These are phyloP conservation scores for Lignosus rhinocerotis DNA, from an alignment of 1,284 basidiomycete species.

Conservation along the genomic window DNA sequence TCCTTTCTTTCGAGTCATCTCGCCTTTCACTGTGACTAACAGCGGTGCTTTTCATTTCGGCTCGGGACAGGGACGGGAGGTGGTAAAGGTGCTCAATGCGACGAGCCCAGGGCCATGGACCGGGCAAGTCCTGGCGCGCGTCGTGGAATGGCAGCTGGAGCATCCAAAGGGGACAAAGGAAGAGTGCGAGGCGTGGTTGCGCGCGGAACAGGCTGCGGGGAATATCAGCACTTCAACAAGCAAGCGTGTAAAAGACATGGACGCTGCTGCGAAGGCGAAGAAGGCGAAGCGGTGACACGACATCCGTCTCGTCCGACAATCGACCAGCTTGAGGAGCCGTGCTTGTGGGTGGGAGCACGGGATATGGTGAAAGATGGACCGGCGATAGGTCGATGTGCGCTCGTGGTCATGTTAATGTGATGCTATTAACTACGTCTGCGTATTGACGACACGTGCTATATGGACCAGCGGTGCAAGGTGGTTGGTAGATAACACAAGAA, in stretches of 20 bases:
- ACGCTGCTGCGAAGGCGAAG: conserved; percentile 40
- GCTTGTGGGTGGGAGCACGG: neutral
- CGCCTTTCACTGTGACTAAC: neutral
- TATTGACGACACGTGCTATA: neutral
- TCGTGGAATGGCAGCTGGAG: conserved; percentile 84
- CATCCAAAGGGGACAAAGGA: conserved; percentile 67
- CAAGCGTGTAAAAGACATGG: conserved; percentile 29
- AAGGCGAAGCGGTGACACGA: conserved; percentile 38
- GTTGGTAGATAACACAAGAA: neutral
- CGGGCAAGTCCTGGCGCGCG: conserved; percentile 57
- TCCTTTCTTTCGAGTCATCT: neutral
- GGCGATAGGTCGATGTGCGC: neutral
- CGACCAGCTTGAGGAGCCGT: neutral
- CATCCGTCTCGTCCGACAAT: neutral
- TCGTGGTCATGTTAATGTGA: conserved; percentile 1
- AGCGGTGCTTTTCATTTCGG: neutral
- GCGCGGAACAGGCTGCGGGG: conserved; percentile 49
- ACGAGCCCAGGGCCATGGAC: conserved; percentile 71
- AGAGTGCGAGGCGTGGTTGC: conserved; percentile 72
- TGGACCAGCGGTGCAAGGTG: too few relatives aligned
- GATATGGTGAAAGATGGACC: neutral
- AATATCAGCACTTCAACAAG: conserved; percentile 34
- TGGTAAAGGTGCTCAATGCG: conserved; percentile 55
- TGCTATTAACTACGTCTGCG: conserved; percentile 16
- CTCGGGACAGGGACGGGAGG: conserved; percentile 64